phyloP scores from a whole-genome alignment of 2,329 filamentous ascomycete species.

The Fusarium buxicola region DNA sequence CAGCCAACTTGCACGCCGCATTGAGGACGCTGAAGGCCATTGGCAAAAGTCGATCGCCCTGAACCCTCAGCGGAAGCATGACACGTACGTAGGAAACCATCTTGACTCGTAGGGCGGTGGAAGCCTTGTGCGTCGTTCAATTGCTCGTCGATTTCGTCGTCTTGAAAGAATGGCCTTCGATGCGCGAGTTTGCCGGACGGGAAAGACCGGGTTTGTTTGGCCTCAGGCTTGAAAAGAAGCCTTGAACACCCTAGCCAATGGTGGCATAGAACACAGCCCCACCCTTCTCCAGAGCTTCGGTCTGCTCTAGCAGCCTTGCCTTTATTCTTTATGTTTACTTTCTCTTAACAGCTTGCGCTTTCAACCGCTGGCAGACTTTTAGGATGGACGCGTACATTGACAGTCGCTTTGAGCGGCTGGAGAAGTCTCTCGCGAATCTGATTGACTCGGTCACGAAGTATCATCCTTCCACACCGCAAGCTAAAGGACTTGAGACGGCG shows the following conservation, averaged over 20 bases:
- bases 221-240: conserved; percentile 48
- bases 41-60: not conserved
- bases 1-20: conserved; percentile 41
- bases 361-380: not conserved
- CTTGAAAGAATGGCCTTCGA: conserved; percentile 40
- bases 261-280: not conserved
- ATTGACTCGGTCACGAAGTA: conserved; percentile 86
- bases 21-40: conserved; percentile 19
- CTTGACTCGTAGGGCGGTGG: conserved; percentile 50
- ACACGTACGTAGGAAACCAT: conserved; percentile 57
- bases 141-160: conserved; percentile 51
- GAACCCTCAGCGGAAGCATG: not conserved
- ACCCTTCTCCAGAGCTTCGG: conserved; percentile 38
- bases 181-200: conserved; percentile 53
- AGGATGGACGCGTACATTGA: conserved; percentile 73
- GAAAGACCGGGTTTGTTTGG: conserved; percentile 50
- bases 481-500: conserved; percentile 75
- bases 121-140: conserved; percentile 51
- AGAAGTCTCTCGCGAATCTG: conserved; percentile 74
- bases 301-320: conserved; percentile 23
- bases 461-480: conserved; percentile 76
- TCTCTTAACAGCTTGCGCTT: not conserved
- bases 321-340: conserved; percentile 7
- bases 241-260: conserved; percentile 27
- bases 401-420: conserved; percentile 72